phyloP scores from a whole-genome alignment of 2,329 filamentous ascomycete species.

The Sporothrix dimorphospora region DNA sequence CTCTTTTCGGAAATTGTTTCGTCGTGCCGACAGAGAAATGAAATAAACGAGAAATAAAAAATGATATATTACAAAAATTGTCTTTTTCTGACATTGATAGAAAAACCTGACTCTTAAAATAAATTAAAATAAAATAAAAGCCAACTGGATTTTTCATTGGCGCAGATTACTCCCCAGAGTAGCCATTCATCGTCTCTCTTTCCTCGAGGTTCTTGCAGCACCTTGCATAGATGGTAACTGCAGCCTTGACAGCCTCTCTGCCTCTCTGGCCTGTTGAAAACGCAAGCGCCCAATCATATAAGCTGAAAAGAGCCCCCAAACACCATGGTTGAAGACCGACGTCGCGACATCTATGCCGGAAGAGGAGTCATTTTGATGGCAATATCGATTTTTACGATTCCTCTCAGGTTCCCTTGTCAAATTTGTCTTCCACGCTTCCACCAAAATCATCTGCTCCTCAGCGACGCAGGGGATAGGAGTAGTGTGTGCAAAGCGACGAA shows the following conservation, averaged over 20 bases:
- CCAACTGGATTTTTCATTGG: background rate
- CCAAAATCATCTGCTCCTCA: background rate
- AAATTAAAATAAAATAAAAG: background rate
- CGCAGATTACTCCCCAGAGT: background rate
- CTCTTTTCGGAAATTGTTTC: background rate
- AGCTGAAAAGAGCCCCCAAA: background rate
- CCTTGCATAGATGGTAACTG: background rate
- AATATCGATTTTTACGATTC: background rate
- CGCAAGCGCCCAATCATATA: background rate
- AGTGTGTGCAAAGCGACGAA: background rate
- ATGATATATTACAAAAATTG: background rate
- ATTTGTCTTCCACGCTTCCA: no score
- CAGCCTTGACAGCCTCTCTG: background rate
- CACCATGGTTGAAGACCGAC: background rate
- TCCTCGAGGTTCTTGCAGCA: background rate
- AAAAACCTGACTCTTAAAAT: background rate
- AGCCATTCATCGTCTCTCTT: background rate
- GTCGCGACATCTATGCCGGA: background rate
- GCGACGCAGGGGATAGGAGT: background rate
- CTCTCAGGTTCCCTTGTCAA: background rate
- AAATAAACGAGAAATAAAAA: background rate
- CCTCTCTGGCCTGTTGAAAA: no score
- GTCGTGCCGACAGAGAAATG: background rate
- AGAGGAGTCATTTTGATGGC: background rate
- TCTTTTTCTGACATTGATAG: background rate